phyloP scores from a whole-genome alignment of 2,329 filamentous ascomycete genomes.

The Penicillium sp. region DNA sequence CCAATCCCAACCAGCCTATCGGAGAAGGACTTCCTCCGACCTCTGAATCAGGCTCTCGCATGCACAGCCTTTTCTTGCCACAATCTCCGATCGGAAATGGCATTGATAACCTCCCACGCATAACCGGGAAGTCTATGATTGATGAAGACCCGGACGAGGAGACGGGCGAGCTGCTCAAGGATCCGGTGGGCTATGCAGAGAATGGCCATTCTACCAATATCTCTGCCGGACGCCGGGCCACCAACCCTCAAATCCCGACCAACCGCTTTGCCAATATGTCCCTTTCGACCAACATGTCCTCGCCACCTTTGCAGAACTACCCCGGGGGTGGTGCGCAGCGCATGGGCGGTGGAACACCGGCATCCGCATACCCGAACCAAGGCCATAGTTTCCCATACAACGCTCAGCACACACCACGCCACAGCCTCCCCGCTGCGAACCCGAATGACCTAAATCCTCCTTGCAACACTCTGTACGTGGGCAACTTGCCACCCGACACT shows the following conservation, averaged over 20 bases:
- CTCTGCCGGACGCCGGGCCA: conserved; percentile 60
- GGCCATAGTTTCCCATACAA: conserved; percentile 58
- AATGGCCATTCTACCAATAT: conserved; percentile 56
- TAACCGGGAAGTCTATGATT: conserved; percentile 63
- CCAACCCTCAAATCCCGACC: conserved; percentile 70
- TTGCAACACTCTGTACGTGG: conserved; percentile 96
- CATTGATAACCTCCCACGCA: conserved; percentile 51
- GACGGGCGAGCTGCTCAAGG: conserved; percentile 61
- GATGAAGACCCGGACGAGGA: conserved; percentile 65
- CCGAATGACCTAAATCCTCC: conserved; percentile 95
- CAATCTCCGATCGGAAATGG: conserved; percentile 60
- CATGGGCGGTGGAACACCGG: conserved; percentile 52
- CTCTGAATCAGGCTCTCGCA: conserved; percentile 49
- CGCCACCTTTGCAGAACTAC: conserved; percentile 57
- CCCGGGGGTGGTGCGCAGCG: conserved; percentile 50
- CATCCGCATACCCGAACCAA: conserved; percentile 57
- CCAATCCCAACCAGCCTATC: conserved; percentile 45
- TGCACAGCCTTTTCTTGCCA: conserved; percentile 61
- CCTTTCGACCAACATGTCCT: conserved; percentile 64
- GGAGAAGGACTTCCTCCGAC: conserved; percentile 54
- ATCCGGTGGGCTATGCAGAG: conserved; percentile 68
- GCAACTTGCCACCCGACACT: conserved; percentile 90
- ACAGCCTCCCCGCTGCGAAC: conserved; percentile 81
- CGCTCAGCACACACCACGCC: conserved; percentile 58
- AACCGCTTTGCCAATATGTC: conserved; percentile 68